Base-by-base conservation (phyloP, 805 yeast species). In the Cyberlindnera maclurae region DNA sequence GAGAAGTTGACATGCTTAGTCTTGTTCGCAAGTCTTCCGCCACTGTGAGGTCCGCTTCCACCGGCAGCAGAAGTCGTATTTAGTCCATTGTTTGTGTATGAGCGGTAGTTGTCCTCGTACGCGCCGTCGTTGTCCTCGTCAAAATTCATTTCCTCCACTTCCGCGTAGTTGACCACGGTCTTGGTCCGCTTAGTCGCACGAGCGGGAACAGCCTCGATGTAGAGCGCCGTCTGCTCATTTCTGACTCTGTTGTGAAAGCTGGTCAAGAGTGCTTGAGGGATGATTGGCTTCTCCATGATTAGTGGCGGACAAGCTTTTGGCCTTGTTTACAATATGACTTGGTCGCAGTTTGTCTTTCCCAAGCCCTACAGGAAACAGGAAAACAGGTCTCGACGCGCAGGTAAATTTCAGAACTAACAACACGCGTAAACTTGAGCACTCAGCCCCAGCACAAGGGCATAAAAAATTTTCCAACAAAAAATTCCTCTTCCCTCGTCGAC, bases 221-320 rank as follows among this genome's bases (percentile, higher is more conserved):
- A 75, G 26, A 89, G 62, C 2, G 94, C 77, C 26, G 87, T 84
- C 41, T 80, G 77, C 26, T 79, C 82, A 45, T 81, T 79, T 45
- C 84, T 75, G 30, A 87, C 68, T 46, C 97, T 67, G 38, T 83
- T 75, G 29, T 77, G 70, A 47, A 85, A 74, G 24, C 89, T 82
- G 1, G 95, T 80, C 15, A 86, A 68, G 40, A 83, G 67, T 0
- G 90, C 95, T 65, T 88, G 97, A 2, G 95, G 90, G 15, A 67
- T 45, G 2, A 56, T 36, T 10, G 57, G 58, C 26, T 47, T 53
- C 34, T 57, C 60, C 51, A 52, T 50, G 18, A 26, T 17, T 8
- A 12, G 15, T 12, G 12, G 29, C 15, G 29, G n/a, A 27, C 15
- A n/a, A 27, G 5, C 11, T 10, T 27, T 27, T 27, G 29, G n/a